These are phyloP conservation scores for Zygoascus hellenicus DNA, from an alignment of 1,139 yeast genomes.

Conservation along the genomic window DNA sequence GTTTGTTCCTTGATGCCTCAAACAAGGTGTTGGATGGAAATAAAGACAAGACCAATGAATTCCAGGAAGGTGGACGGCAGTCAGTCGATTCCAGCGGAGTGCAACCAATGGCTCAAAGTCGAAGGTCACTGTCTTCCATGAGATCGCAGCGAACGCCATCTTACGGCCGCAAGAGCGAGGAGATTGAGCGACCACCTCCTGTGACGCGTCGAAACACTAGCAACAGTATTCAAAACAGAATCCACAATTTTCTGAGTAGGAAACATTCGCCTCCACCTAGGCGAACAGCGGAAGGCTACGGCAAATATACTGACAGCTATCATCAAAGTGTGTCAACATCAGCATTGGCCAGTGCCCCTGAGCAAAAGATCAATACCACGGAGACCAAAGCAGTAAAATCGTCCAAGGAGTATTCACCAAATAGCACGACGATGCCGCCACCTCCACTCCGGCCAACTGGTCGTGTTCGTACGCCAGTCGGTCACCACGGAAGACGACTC, in stretches of 20 bases:
- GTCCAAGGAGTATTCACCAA: conserved; percentile 1
- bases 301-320: conserved; percentile 53
- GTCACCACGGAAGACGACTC: conserved; percentile 21
- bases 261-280: conserved; percentile 43
- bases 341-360: not conserved
- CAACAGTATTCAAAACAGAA: conserved; percentile 51
- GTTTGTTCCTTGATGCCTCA: conserved; percentile 30
- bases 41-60: not conserved
- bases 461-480: not conserved
- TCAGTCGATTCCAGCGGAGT: not conserved
- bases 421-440: conserved; percentile 12
- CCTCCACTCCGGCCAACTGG: conserved; percentile 5
- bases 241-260: conserved; percentile 51
- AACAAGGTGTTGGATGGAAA: conserved; percentile 23
- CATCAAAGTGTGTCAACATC: conserved; percentile 3
- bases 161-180: conserved; percentile 4
- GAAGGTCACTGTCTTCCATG: conserved; percentile 2
- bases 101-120: not conserved
- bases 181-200: conserved; percentile 1
- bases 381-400: not conserved
- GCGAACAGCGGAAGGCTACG: conserved; percentile 71
- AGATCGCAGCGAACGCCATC: conserved; percentile 2
- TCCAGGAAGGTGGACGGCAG: too few relatives aligned
- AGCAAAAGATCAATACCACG: not conserved
- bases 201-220: conserved; percentile 11